phyloP scores from a whole-genome alignment of 1,284 basidiomycete species.

The Melampsora larici-populina region DNA sequence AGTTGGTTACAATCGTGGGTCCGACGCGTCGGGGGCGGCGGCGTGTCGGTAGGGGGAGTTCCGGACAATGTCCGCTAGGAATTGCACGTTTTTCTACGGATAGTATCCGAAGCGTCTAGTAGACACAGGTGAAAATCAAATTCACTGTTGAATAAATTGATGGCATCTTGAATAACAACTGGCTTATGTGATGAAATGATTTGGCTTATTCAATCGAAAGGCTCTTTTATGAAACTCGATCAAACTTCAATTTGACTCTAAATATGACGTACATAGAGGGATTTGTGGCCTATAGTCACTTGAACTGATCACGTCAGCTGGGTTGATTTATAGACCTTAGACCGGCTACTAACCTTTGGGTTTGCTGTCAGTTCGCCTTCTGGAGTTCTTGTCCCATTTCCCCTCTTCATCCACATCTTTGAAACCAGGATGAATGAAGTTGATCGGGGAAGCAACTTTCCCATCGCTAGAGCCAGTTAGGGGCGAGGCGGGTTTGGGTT shows the following conservation, averaged over 20 bases:
- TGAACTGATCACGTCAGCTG: no score
- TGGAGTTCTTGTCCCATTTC: conserved; percentile 85
- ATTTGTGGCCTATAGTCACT: conserved; percentile 72
- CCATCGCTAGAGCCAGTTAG: conserved; percentile 45
- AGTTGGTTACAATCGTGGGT: no score
- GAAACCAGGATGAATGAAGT: conserved; percentile 51
- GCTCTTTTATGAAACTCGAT: no score
- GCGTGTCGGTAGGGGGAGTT: no score
- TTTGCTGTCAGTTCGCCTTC: conserved; percentile 81
- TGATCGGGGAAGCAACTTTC: not conserved
- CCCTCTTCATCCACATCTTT: conserved; percentile 73
- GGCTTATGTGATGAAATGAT: not conserved
- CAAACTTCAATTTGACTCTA: no score
- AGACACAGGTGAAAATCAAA: no score
- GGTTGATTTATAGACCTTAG: not conserved
- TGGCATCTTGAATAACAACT: not conserved
- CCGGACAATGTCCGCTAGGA: no score
- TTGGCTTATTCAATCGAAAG: no score
- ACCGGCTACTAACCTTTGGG: conserved; percentile 73
- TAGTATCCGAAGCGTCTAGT: no score
- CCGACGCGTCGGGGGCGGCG: no score
- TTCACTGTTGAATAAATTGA: not conserved
- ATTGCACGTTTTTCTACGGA: no score
- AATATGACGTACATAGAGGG: conserved; percentile 58
- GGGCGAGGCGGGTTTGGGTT: no score